phyloP scores from a whole-genome alignment of 208 protist species.

The Angomonas deanei region DNA sequence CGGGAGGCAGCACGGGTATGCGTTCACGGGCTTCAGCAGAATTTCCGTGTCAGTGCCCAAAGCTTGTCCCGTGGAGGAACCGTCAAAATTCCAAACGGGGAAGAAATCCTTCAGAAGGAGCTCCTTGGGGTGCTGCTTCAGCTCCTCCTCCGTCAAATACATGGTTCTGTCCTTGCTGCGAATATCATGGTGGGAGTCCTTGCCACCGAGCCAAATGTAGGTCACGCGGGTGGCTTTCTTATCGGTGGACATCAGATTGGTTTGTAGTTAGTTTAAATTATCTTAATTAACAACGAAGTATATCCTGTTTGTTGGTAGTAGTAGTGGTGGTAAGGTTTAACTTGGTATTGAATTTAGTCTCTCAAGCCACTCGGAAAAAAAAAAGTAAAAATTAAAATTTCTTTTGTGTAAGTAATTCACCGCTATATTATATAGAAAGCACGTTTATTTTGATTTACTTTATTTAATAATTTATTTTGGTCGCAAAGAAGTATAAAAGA shows the following conservation, averaged over 20 bases:
- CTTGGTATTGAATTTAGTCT: too few species aligned
- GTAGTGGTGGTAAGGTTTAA: too few species aligned
- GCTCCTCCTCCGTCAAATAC: conserved; percentile 48
- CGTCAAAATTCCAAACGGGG: conserved; percentile 97
- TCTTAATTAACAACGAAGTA: too few species aligned
- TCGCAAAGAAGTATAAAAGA: too few species aligned
- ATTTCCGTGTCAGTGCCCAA: conserved; percentile 71
- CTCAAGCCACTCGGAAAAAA: too few species aligned
- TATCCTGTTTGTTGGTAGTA: too few species aligned
- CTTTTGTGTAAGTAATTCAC: too few species aligned
- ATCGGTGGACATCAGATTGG: conserved; percentile 12
- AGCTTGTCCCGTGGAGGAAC: conserved; percentile 86
- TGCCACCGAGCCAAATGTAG: conserved; percentile 85
- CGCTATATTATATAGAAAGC: too few species aligned
- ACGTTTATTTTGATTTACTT: too few species aligned
- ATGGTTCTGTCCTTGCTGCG: conserved; percentile 84
- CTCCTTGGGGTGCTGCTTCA: conserved; percentile 59
- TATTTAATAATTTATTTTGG: too few species aligned
- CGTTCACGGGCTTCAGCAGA: conserved; percentile 88
- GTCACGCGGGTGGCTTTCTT: conserved; percentile 56
- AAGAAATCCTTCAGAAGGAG: conserved; percentile 68
- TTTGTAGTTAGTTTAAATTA: too few species aligned
- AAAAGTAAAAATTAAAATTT: too few species aligned
- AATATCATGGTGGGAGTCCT: conserved; percentile 80
- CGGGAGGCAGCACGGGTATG: conserved; percentile 67